Evolutionary conservation across 371 early-diverging fungal genomes (phyloP).

Genomic region (Quaeritorhiza haematococci): DNA sequence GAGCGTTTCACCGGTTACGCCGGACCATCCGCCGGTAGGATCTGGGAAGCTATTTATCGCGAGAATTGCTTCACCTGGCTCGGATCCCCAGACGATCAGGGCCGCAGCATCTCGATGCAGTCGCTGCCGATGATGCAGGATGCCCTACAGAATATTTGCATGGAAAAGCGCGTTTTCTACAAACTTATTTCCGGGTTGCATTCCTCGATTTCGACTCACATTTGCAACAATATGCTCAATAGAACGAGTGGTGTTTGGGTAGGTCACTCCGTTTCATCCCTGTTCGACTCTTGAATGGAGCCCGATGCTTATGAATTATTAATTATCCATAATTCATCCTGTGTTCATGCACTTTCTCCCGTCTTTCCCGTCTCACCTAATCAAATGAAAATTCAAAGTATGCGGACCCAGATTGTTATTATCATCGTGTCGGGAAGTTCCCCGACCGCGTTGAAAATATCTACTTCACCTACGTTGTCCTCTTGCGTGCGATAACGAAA

Average conservation of each 20-base stretch:
- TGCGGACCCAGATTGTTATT: conserved; percentile 81
- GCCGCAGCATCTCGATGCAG: too few relatives aligned
- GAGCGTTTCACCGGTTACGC: conserved; percentile 96
- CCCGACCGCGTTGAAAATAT: conserved; percentile 92
- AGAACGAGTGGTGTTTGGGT: conserved; percentile 83
- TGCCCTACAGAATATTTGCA: conserved; percentile 47
- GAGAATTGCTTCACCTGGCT: conserved; percentile 97
- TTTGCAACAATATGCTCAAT: conserved; percentile 88
- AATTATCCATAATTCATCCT: too few relatives aligned
- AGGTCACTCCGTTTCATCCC: too few relatives aligned
- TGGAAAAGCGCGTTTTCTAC: conserved; percentile 91
- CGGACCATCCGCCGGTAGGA: conserved; percentile 79
- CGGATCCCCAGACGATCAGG: background rate
- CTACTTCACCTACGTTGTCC: conserved; percentile 83
- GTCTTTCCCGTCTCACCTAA: too few relatives aligned
- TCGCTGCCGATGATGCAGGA: conserved; percentile 1
- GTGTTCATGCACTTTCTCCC: too few relatives aligned
- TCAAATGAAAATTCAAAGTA: background rate
- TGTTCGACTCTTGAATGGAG: too few relatives aligned
- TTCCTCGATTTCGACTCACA: conserved; percentile 94
- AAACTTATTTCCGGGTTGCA: conserved; percentile 88
- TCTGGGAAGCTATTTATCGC: conserved; percentile 92
- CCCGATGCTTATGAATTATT: too few relatives aligned
- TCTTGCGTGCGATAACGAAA: conserved; percentile 79
- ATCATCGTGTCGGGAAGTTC: conserved; percentile 75